A percentile compares a stretch with the other conserved stretches of the same genome.
Evolutionary conservation across 345 rosid genomes (phyloP).

Genomic region (Syzygium grande): DNA sequence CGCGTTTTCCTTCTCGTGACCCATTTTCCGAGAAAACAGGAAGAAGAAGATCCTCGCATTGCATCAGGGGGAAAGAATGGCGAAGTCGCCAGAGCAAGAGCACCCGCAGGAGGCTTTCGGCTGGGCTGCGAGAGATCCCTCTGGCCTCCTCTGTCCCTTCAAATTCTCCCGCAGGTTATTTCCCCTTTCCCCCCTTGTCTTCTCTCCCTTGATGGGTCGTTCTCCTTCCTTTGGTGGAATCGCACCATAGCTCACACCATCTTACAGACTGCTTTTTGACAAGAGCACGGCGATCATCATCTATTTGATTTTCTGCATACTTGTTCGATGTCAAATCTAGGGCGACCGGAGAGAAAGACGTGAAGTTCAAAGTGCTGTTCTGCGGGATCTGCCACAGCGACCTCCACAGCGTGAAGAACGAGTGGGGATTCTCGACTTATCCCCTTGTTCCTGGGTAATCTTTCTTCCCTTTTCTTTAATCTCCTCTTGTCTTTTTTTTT

Average conservation of each 20-base stretch:
- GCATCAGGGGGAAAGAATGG: not conserved
- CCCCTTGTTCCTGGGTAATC: conserved; percentile 70
- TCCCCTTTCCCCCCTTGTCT: not conserved
- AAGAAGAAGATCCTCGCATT: not conserved
- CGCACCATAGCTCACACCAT: not conserved
- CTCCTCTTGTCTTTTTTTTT: not conserved
- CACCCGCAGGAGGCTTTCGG: conserved; percentile 32
- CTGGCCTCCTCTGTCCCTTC: conserved; percentile 58
- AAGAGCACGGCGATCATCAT: not conserved
- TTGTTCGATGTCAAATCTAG: conserved; percentile 11
- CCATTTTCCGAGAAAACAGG: not conserved
- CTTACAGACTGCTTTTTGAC: not conserved
- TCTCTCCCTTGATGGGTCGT: not conserved
- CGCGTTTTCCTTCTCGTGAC: not conserved
- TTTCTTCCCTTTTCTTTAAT: not conserved
- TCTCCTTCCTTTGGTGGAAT: not conserved
- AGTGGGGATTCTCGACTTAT: conserved; percentile 38
- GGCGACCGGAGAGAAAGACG: conserved; percentile 49
- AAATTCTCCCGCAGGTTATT: conserved; percentile 48
- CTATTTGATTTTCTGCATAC: not conserved
- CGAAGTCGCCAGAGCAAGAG: conserved; percentile 2
- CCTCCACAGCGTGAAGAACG: conserved; percentile 37
- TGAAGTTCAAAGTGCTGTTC: conserved; percentile 43
- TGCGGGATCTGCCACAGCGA: conserved; percentile 80
- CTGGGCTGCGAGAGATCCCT: conserved; percentile 55